Evolutionary conservation across 257 asterid species (phyloP), one percentile per base, ranked within the genome.

Genomic region (Marsdenia floribunda): DNA sequence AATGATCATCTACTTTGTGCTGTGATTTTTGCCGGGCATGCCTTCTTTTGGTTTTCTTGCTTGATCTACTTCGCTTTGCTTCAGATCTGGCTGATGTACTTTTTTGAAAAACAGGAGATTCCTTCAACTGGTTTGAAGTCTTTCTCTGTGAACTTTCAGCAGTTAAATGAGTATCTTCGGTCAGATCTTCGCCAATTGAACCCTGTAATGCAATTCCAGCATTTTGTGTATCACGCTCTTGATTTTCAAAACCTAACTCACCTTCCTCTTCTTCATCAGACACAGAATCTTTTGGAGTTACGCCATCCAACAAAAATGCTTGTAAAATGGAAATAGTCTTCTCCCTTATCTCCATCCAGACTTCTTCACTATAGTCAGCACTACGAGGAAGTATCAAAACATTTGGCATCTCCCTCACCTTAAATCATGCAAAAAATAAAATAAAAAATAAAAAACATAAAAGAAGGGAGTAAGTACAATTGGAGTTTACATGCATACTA

Each of bases 321-420:
- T 93, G 97, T 73, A 93, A 83, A 73, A 91, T 87, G 73, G 94
- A 85, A 78, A 93, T 81, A 47, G 96, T 83, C 77, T 93, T 96
- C 85, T 96, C 98, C 85, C 98, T 89, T 74, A 96, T 96, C 87
- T 96, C 99, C 90, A 90, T 88, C 99, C 99, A 96, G 57, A 93
- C 99, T 88, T 96, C 99, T 90, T 96, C 99, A 87, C 99, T 96
- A 74, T 90, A 96, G 85, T 96, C 99, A 26, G 99, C 99, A 85
- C 99, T 96, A 44, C 92, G 93, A 37, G 99, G 99, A 84, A 96
- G 99, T 79, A 96, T 86, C 86, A 96, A 88, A 68, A 93, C 99
- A 85, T 96, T 96, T 85, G 99, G 98, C 98, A 93, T 95, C 90
- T 95, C 99, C 84, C 96, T 83, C 29, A 96, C 83, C 99, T 96